Evolutionary conservation across 371 early-diverging fungal genomes (phyloP).

Genomic region (Mortierella sp.): DNA sequence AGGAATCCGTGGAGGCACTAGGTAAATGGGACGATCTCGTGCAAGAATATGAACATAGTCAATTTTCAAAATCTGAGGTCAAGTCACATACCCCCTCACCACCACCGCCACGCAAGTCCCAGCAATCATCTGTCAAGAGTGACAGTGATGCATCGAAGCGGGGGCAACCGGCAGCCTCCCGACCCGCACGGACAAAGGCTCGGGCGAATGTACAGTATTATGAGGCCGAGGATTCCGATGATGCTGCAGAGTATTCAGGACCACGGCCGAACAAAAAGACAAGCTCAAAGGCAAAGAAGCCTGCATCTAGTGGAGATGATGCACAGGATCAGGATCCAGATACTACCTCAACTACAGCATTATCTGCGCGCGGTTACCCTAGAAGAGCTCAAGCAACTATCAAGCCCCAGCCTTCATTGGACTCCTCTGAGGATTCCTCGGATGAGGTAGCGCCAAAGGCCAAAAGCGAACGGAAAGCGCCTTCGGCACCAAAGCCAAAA

Average conservation of each 20-base stretch:
- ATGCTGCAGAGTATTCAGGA: conserved; percentile 33
- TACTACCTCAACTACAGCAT: conserved; percentile 24
- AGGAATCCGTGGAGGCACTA: conserved; percentile 54
- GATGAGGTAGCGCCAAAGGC: conserved; percentile 32
- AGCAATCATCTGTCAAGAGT: conserved; percentile 14
- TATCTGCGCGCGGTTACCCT: conserved; percentile 48
- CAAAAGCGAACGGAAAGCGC: conserved; percentile 25
- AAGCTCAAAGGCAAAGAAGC: conserved; percentile 28
- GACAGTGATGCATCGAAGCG: conserved; percentile 38
- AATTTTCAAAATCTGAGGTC: conserved; percentile 49
- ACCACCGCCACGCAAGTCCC: conserved; percentile 41
- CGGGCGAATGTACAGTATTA: conserved; percentile 48
- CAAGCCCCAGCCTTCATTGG: conserved; percentile 30
- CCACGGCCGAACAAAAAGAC: conserved; percentile 21
- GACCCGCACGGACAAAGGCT: conserved; percentile 44
- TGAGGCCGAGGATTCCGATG: conserved; percentile 51
- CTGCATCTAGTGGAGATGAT: conserved; percentile 52
- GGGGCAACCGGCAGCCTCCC: conserved; percentile 16
- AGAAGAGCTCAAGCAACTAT: conserved; percentile 19
- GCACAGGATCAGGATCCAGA: conserved; percentile 44
- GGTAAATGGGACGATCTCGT: conserved; percentile 55
- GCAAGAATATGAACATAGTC: conserved; percentile 55
- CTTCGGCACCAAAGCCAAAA: conserved; percentile 39
- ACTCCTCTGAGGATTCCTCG: conserved; percentile 46
- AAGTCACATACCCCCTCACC: conserved; percentile 43